Evolutionary conservation across 768 basidiomycete genomes (phyloP).

Genomic region (Gloeopeniophorella convolvens): DNA sequence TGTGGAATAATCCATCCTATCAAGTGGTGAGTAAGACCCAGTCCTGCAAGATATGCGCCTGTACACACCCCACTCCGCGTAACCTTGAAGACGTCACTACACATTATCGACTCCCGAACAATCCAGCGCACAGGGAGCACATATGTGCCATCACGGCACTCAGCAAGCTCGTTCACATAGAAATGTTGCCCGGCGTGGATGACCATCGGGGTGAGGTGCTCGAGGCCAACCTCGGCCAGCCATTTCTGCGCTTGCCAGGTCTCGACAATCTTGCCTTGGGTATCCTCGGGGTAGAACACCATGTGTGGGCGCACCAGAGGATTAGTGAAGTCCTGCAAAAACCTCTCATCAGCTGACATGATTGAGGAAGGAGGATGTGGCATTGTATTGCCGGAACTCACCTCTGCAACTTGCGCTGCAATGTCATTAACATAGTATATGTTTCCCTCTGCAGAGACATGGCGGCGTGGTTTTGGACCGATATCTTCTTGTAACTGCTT

Average conservation of each 20-base stretch:
- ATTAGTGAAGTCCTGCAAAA: constrained; percentile 20
- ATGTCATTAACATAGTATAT: background rate
- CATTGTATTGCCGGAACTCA: no score
- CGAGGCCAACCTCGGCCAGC: background rate
- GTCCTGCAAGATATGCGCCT: no score
- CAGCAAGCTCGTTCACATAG: constrained; percentile 9
- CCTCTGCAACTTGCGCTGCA: background rate
- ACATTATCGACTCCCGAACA: background rate
- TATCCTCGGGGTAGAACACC: constrained; percentile 16
- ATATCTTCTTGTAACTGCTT: background rate
- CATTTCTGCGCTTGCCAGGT: constrained; percentile 16
- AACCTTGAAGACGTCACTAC: constrained; percentile 5
- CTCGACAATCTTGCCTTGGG: constrained; percentile 14
- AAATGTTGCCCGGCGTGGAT: background rate
- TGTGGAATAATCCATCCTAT: no score
- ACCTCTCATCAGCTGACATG: background rate
- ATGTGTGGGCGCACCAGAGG: constrained; percentile 12
- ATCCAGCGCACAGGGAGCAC: constrained; percentile 22
- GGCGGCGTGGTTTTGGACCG: background rate
- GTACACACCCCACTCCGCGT: background rate
- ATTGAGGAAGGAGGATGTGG: no score
- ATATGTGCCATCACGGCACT: constrained; percentile 1
- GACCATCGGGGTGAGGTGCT: constrained; percentile 17
- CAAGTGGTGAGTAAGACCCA: no score
- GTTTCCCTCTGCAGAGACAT: background rate